Conservation (phyloP, 2,329 filamentous ascomycete genomes). For the Fusarium falciforme region DNA sequence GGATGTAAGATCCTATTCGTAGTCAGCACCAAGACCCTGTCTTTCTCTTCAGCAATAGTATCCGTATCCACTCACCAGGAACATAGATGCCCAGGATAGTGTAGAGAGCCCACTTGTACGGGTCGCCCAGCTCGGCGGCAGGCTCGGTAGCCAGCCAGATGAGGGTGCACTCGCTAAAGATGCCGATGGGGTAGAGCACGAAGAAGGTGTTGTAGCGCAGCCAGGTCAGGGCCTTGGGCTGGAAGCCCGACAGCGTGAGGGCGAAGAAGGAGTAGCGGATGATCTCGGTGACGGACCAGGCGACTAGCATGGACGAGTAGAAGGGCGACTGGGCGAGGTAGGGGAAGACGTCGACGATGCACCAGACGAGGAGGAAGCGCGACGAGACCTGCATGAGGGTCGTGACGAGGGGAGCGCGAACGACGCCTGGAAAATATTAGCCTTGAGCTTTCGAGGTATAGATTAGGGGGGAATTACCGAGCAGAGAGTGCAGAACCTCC, state of each 20-base stretch:
- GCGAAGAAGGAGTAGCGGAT: slow-evolving; percentile 95
- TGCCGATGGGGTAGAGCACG: slow-evolving; percentile 91
- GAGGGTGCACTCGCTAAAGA: slow-evolving; percentile 86
- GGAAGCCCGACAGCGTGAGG: slow-evolving; percentile 71
- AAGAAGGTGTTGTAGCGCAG: slow-evolving; percentile 94
- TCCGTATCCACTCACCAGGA: slow-evolving; percentile 69
- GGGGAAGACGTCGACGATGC: slow-evolving; percentile 80
- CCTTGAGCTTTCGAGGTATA: neutral
- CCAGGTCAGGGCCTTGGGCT: slow-evolving; percentile 78
- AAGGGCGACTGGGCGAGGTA: slow-evolving; percentile 68
- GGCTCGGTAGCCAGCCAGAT: slow-evolving; percentile 77
- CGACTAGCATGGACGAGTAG: slow-evolving; percentile 83
- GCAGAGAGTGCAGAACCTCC: slow-evolving; percentile 84
- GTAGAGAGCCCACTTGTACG: slow-evolving; percentile 70
- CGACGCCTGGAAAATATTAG: slow-evolving; percentile 69
- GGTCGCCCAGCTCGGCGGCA: slow-evolving; percentile 58
- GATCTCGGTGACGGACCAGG: slow-evolving; percentile 92
- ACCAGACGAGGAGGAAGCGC: slow-evolving; percentile 91
- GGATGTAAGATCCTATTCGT: slow-evolving; percentile 74
- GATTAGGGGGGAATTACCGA: slow-evolving; percentile 66
- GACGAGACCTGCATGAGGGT: slow-evolving; percentile 91
- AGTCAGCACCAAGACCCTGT: neutral
- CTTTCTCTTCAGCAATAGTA: neutral
- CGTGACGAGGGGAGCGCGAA: slow-evolving; percentile 85
- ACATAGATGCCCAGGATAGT: slow-evolving; percentile 80